Evolutionary conservation across 1,139 yeast genomes (phyloP), one percentile per base, ranked within the genome.

Genomic region (Kurtzmaniella natalensis): DNA sequence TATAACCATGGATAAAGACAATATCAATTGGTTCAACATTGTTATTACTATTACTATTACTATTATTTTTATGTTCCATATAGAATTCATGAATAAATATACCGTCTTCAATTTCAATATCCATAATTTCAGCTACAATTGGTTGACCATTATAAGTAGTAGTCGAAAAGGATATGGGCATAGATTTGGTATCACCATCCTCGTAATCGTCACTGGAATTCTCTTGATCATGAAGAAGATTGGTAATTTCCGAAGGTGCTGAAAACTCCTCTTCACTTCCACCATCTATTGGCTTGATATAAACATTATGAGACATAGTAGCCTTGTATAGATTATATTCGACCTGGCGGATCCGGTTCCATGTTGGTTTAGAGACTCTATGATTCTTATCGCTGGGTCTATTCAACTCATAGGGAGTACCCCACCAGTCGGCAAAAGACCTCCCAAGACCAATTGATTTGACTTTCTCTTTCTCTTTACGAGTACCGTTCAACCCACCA

Each of bases 381-480:
- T 7, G 11, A 8, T 20, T 3, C 14, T 9, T 8, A 16, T 14
- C 14, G 6, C 16, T 7, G n/a, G 23, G 23, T n/a, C 17, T 17
- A 5, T 16, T 17, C 10, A 26, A 21, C n/a, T 50, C 48, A 9
- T 56, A 41, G 4, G 65, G 49, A 4, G 59, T 50, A 16, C 45
- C 35, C 72, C 72, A 66, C 73, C 73, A 67, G 45, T 67, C 72
- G 21, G 45, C 43, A 25, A 64, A 35, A 1, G 71, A 64, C 24
- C 50, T 48, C 8, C 35, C 28, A 6, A 61, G 18, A 0, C 64
- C 40, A n/a, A 64, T 55, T 3, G 68, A 62, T 6, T 31, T 40
- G 7, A 41, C 34, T 23, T 7, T n/a, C 11, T 25, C 16, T 4
- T 18, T 18, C 10, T 18, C 7, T 38, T 33, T 37, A 18, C 9